Percentiles rank a stretch among this genome's conserved stretches.
Evolutionary conservation across 257 asterid species (phyloP).

Genomic region (Nicotiana noctiflora): DNA sequence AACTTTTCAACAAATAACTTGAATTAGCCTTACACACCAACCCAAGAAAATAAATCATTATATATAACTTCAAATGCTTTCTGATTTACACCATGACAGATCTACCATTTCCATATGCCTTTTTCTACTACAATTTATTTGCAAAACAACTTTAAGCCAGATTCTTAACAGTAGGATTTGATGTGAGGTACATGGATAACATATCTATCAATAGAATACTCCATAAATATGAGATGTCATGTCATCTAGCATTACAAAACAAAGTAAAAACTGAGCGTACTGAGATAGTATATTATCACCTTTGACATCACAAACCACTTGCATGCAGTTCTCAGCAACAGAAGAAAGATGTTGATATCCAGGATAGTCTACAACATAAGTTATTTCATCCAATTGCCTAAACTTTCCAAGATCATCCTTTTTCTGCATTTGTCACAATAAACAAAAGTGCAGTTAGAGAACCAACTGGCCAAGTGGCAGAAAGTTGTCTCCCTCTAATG

Average conservation of each 20-base stretch:
- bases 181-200: background rate
- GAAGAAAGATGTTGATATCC: slow-evolving; percentile 64
- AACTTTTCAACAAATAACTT: background rate
- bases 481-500: background rate
- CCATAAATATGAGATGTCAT: background rate
- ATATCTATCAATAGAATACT: background rate
- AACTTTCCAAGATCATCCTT: slow-evolving; percentile 79
- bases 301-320: slow-evolving; percentile 83
- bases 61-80: background rate
- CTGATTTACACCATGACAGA: background rate
- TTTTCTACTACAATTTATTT: background rate
- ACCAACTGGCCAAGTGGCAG: background rate
- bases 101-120: background rate
- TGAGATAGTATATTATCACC: slow-evolving; percentile 32
- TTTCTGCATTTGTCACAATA: slow-evolving; percentile 46
- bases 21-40: background rate
- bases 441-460: background rate
- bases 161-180: background rate
- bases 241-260: background rate
- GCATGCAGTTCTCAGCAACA: slow-evolving; percentile 67
- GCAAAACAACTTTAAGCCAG: background rate
- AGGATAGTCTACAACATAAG: slow-evolving; percentile 58
- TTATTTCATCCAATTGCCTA: slow-evolving; percentile 88
- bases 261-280: background rate
- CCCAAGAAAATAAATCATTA: background rate